Conservation (phyloP, 2,329 filamentous ascomycete species). For the Cytospora mali region DNA sequence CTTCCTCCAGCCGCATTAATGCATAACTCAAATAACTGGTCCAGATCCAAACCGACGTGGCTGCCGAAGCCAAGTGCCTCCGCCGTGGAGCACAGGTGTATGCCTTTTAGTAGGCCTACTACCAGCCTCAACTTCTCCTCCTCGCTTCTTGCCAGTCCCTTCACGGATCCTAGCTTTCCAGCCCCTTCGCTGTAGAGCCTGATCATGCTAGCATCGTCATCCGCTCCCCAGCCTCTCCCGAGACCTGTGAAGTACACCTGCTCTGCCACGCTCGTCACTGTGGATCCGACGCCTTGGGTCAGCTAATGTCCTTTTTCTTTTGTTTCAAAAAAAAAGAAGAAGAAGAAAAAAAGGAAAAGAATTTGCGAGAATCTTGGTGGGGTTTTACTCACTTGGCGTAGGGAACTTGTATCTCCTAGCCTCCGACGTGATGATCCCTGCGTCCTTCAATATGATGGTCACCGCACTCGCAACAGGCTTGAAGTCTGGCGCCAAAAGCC, state of each 20-base stretch:
- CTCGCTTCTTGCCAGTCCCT: conserved; percentile 35
- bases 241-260: conserved; percentile 65
- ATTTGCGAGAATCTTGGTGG: too few relatives aligned
- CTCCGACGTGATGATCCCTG: conserved; percentile 68
- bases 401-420: conserved; percentile 61
- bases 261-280: conserved; percentile 62
- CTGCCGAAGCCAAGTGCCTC: conserved; percentile 48
- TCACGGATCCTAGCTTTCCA: conserved; percentile 37
- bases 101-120: conserved; percentile 44
- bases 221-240: conserved; percentile 54
- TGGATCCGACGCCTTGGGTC: neutral
- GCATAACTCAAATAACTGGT: conserved; percentile 49
- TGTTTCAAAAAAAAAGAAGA: too few relatives aligned
- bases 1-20: conserved; percentile 50
- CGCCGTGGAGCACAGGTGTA: conserved; percentile 47
- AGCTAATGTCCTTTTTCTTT: neutral
- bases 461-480: conserved; percentile 60
- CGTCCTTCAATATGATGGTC: conserved; percentile 63
- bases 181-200: conserved; percentile 46
- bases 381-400: conserved; percentile 44
- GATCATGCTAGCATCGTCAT: conserved; percentile 49
- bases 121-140: conserved; percentile 44
- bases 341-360: too few relatives aligned
- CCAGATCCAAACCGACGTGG: conserved; percentile 46
- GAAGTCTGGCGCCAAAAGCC: conserved; percentile 56